These are phyloP conservation scores for Pilaira anomala DNA, from an alignment of 192 early-diverging fungal species.

Conservation along the genomic window DNA sequence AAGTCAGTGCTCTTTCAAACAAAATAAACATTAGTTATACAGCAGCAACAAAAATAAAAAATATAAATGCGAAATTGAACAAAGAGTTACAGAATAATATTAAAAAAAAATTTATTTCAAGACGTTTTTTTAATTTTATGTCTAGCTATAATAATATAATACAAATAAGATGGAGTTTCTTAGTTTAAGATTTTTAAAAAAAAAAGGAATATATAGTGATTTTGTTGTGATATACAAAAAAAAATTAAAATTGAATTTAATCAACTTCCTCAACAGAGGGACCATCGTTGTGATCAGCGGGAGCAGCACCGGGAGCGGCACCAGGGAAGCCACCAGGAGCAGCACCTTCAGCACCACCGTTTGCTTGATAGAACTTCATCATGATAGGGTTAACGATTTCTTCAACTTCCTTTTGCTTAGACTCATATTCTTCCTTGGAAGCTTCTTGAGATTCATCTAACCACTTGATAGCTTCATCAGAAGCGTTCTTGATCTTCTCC, in stretches of 20 bases:
- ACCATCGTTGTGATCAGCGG: constrained; percentile 12
- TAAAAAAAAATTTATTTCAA: too few species aligned
- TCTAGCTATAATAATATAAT: too few species aligned
- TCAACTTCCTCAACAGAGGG: constrained; percentile 28
- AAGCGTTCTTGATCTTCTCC: constrained; percentile 76
- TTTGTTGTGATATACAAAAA: background rate
- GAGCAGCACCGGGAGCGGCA: constrained; percentile 42
- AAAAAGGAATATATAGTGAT: background rate
- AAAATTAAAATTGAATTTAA: constrained; percentile 14
- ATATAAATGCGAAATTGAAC: too few species aligned
- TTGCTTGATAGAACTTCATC: constrained; percentile 94
- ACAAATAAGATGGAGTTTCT: background rate
- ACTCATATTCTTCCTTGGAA: constrained; percentile 96
- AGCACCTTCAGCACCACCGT: constrained; percentile 66
- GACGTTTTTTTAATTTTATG: too few species aligned
- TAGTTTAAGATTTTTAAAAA: too few species aligned
- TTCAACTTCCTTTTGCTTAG: constrained; percentile 93
- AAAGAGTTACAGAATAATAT: too few species aligned
- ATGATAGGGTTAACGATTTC: constrained; percentile 95
- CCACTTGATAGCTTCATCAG: constrained; percentile 93
- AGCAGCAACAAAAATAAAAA: too few species aligned
- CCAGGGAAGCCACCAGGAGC: constrained; percentile 78
- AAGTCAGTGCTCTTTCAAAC: too few species aligned
- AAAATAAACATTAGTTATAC: too few species aligned
- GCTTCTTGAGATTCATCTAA: constrained; percentile 92